A percentile compares a stretch with the other conserved stretches of the same genome.
Evolutionary conservation across 306 rosid genomes (phyloP).

Genomic region (Hippophae rhamnoides): DNA sequence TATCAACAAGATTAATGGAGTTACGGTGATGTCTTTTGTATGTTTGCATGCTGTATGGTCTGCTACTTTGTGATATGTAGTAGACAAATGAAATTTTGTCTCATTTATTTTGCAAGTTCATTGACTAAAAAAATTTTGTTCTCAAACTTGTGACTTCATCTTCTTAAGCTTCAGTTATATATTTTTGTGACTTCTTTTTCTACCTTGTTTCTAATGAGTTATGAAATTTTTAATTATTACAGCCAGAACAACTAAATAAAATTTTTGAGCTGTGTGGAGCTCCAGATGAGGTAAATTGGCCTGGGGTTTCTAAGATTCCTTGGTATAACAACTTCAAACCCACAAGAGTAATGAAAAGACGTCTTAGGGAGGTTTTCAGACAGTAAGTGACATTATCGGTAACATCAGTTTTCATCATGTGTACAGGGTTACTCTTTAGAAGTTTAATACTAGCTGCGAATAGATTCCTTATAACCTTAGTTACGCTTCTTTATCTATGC

Average conservation of each 20-base stretch:
- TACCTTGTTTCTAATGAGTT: neutral
- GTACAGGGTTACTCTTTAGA: neutral
- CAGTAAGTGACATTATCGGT: conserved; percentile 28
- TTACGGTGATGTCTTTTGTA: neutral
- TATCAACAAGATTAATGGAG: too few relatives aligned
- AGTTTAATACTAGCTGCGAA: neutral
- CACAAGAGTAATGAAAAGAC: conserved; percentile 40
- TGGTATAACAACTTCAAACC: conserved; percentile 53
- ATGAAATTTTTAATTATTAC: conserved; percentile 6
- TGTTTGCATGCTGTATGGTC: neutral
- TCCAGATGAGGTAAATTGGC: conserved; percentile 46
- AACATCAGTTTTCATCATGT: neutral
- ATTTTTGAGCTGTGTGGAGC: conserved; percentile 50
- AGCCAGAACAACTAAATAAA: conserved; percentile 46
- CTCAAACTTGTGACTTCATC: too few relatives aligned
- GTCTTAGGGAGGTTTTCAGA: conserved; percentile 39
- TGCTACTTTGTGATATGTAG: too few relatives aligned
- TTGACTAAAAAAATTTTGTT: too few relatives aligned
- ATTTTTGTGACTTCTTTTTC: neutral
- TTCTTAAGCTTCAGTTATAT: neutral
- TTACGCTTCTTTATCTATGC: conserved; percentile 2
- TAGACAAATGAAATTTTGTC: too few relatives aligned
- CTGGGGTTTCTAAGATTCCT: conserved; percentile 47
- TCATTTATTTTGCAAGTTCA: too few relatives aligned
- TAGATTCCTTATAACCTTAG: neutral